phyloP scores from a whole-genome alignment of 1,139 yeast species.

The Petasospora fabianii region DNA sequence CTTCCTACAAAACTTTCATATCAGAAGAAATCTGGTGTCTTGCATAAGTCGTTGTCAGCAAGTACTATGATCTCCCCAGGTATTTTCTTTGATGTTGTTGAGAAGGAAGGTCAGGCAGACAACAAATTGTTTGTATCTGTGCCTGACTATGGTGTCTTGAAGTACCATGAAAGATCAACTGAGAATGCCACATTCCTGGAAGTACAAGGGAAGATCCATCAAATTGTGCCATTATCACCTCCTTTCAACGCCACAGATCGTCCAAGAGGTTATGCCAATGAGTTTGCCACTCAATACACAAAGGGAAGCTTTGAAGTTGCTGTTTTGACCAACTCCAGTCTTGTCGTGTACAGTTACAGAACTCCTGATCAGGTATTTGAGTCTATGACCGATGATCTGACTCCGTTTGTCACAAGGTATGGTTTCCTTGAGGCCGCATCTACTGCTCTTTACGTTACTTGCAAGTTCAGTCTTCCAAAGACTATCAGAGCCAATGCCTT shows the following conservation, averaged over 20 bases:
- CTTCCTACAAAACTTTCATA: slow-evolving; percentile 32
- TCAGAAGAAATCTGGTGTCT: slow-evolving; percentile 40
- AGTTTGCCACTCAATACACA: slow-evolving; percentile 80
- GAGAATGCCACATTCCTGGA: slow-evolving; percentile 81
- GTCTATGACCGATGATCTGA: slow-evolving; percentile 58
- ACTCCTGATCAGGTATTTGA: slow-evolving; percentile 78
- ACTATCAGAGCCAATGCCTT: slow-evolving; percentile 37
- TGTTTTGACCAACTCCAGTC: slow-evolving; percentile 74
- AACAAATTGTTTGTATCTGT: slow-evolving; percentile 65
- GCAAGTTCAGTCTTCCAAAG: slow-evolving; percentile 64
- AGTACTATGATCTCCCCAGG: slow-evolving; percentile 76
- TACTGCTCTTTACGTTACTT: slow-evolving; percentile 77
- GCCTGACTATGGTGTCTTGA: slow-evolving; percentile 79
- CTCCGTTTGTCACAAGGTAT: slow-evolving; percentile 49
- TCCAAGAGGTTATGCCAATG: slow-evolving; percentile 80
- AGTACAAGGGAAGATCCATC: slow-evolving; percentile 64
- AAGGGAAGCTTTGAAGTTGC: slow-evolving; percentile 65
- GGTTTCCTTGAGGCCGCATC: slow-evolving; percentile 82
- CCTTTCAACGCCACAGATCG: slow-evolving; percentile 66
- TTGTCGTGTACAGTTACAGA: slow-evolving; percentile 70
- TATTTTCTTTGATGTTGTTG: slow-evolving; percentile 57
- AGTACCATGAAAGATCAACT: slow-evolving; percentile 62
- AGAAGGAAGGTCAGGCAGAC: slow-evolving; percentile 27
- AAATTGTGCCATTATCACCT: slow-evolving; percentile 67
- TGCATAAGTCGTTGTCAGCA: slow-evolving; percentile 37